phyloP scores from a whole-genome alignment of 352 stramenopile species.

The Globisporangium paroecandrum region DNA sequence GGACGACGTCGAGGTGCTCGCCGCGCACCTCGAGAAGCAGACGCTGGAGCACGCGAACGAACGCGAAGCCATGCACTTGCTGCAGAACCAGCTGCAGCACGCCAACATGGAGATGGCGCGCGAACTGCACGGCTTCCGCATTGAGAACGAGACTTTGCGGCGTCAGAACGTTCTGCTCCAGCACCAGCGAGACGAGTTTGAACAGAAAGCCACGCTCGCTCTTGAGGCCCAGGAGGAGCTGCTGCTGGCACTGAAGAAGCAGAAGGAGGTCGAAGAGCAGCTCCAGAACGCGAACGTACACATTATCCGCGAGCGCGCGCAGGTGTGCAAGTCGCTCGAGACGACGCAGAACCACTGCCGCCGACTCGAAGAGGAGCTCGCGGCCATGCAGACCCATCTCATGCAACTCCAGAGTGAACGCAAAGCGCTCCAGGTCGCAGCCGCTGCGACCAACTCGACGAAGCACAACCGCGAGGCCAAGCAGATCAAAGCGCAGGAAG shows the following conservation, averaged over 20 bases:
- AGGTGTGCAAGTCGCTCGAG: not conserved
- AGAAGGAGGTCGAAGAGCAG: not conserved
- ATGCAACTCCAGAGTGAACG: not conserved
- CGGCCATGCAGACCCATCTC: not conserved
- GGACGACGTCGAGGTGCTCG: not conserved
- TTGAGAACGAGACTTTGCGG: not conserved
- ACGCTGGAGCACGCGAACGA: not conserved
- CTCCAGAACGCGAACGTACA: not conserved
- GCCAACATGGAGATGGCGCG: not conserved
- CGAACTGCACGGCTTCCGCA: not conserved
- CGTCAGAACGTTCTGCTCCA: not conserved
- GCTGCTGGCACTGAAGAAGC: not conserved
- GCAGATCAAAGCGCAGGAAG: not conserved
- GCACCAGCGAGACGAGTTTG: not conserved
- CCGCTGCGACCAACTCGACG: not conserved
- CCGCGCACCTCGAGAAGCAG: not conserved
- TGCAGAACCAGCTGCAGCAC: not conserved
- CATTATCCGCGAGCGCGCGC: not conserved
- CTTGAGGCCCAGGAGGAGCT: not conserved
- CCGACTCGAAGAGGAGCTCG: not conserved
- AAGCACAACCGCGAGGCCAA: not conserved
- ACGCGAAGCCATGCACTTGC: not conserved
- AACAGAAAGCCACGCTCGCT: not conserved
- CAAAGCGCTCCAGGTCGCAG: not conserved
- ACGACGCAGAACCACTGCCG: not conserved